Conservation (phyloP, 345 rosid species). For the rapeseed (Brassica napus) region Da-Ae NC_063446.1:67768001-67768500, state of each 20-base stretch:
- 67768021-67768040: not conserved
- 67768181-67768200: not conserved
- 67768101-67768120: not conserved
- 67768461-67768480: too few relatives aligned
- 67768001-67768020: not conserved
- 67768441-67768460: too few relatives aligned
- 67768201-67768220: not conserved
- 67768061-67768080: not conserved
- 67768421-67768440: too few relatives aligned
- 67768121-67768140: not conserved
- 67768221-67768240: not conserved
- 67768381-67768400: slow-evolving; percentile 22
- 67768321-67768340: slow-evolving; percentile 18
- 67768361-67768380: slow-evolving; percentile 22
- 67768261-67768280: slow-evolving; percentile 7
- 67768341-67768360: not conserved
- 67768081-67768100: not conserved
- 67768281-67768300: not conserved
- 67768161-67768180: not conserved
- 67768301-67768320: not conserved
- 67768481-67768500: too few relatives aligned
- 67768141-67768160: not conserved
- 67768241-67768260: not conserved
- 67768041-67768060: not conserved
- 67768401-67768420: not conserved